Percentiles rank a stretch among this genome's conserved stretches.
Conservation (phyloP, 345 rosid genomes). For the Lepidium didymum region DNA sequence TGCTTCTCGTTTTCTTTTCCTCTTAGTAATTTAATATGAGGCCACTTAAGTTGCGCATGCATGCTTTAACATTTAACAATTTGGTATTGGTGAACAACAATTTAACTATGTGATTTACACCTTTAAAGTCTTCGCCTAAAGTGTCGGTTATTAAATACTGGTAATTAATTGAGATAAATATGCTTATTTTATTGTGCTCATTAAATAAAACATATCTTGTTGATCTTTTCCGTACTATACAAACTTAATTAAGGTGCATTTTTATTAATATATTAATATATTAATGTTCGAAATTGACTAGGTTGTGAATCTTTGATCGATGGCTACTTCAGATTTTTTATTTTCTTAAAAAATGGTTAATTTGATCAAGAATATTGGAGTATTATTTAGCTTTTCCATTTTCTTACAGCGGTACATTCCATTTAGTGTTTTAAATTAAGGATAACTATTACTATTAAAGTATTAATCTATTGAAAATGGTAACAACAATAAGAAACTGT, state of each 20-base stretch:
- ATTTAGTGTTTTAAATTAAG: neutral
- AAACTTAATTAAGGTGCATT: neutral
- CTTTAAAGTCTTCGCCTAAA: neutral
- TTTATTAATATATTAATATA: too few species aligned
- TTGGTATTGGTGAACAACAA: neutral
- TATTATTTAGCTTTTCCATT: too few species aligned
- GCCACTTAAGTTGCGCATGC: conserved; percentile 28
- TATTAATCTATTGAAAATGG: neutral
- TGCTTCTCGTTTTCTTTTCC: neutral
- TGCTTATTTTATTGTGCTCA: too few species aligned
- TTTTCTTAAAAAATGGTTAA: neutral
- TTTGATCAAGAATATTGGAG: neutral
- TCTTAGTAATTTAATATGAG: neutral
- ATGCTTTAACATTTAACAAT: conserved; percentile 10
- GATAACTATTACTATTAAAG: neutral
- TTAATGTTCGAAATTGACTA: neutral
- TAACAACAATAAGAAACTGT: neutral
- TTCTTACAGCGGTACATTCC: too few species aligned
- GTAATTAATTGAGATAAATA: neutral
- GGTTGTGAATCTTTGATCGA: neutral
- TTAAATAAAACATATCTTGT: too few species aligned
- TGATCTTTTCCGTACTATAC: neutral
- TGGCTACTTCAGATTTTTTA: neutral
- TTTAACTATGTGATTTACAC: neutral
- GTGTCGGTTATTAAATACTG: neutral